These are phyloP conservation scores for Apiospora saccharicola DNA, from an alignment of 2,329 filamentous ascomycete genomes.

Conservation along the genomic window DNA sequence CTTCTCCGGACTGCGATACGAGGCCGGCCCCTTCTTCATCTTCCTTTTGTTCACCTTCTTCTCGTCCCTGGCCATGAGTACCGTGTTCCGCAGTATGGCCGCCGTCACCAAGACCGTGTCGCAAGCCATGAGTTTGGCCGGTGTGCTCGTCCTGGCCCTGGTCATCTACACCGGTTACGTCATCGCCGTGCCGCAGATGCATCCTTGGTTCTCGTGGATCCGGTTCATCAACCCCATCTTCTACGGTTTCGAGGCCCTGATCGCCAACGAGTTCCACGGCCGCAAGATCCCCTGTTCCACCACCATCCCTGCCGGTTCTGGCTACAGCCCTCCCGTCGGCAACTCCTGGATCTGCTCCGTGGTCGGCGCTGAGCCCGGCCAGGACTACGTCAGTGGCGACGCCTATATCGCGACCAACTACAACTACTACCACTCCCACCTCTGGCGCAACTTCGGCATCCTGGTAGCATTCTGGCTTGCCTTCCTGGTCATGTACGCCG, in stretches of 20 bases:
- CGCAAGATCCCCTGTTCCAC: constrained; percentile 62
- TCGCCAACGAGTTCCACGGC: constrained; percentile 75
- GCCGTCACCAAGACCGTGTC: constrained; percentile 72
- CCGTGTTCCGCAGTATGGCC: constrained; percentile 77
- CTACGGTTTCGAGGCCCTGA: constrained; percentile 76
- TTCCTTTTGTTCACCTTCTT: constrained; percentile 76
- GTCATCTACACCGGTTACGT: constrained; percentile 68
- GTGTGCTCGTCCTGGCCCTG: constrained; percentile 64
- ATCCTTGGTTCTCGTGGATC: constrained; percentile 79
- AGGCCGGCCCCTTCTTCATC: constrained; percentile 75
- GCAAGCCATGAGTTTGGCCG: constrained; percentile 61
- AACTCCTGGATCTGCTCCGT: constrained; percentile 61
- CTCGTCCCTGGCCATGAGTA: constrained; percentile 75
- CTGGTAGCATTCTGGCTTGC: constrained; percentile 59
- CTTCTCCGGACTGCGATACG: constrained; percentile 59
- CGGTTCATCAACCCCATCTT: constrained; percentile 76
- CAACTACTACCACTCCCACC: constrained; percentile 62
- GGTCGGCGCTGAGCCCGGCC: constrained; percentile 62
- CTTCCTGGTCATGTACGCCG: constrained; percentile 70
- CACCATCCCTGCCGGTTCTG: constrained; percentile 47
- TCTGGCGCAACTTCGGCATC: constrained; percentile 70
- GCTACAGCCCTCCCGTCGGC: constrained; percentile 45
- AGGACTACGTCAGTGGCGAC: constrained; percentile 64
- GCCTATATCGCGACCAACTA: constrained; percentile 65
- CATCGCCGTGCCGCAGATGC: constrained; percentile 63